These are phyloP conservation scores for Pleurotus citrinopileatus DNA, from an alignment of 768 basidiomycete species.

Conservation along the genomic window DNA sequence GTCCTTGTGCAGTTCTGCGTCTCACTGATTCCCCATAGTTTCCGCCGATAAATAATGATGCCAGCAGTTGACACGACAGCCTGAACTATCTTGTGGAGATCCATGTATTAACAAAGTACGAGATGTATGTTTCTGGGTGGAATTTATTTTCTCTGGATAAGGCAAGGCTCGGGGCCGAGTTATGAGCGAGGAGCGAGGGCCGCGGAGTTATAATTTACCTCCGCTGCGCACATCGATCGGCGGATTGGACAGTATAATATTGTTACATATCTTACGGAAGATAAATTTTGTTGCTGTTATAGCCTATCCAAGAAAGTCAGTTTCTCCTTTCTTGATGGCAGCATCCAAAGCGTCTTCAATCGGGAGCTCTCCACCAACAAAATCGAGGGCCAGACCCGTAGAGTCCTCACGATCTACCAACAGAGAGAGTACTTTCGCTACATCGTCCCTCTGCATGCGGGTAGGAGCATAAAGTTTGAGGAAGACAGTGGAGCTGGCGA, in stretches of 20 bases:
- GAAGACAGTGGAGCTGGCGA: background rate
- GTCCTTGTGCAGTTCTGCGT: background rate
- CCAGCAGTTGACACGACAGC: no score
- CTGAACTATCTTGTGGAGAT: no score
- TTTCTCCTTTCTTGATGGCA: slow-evolving; percentile 13
- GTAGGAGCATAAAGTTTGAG: background rate
- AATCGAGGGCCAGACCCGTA: slow-evolving; percentile 54
- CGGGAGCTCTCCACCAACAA: slow-evolving; percentile 40
- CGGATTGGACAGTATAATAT: no score
- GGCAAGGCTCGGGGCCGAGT: background rate
- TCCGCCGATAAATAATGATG: no score
- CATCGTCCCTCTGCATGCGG: slow-evolving; percentile 49
- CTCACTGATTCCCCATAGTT: no score
- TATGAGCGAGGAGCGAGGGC: no score
- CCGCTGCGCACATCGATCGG: no score
- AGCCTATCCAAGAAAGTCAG: slow-evolving; percentile 11
- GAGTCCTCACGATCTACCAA: slow-evolving; percentile 51
- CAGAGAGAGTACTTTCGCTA: slow-evolving; percentile 46
- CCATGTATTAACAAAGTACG: no score
- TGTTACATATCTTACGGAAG: no score
- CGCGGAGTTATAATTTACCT: background rate
- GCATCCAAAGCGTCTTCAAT: slow-evolving; percentile 15
- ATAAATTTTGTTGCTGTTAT: background rate
- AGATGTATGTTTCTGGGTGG: no score
- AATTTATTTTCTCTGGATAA: no score